phyloP scores from a whole-genome alignment of 805 yeast genomes.

The Lachancea meyersii region DNA sequence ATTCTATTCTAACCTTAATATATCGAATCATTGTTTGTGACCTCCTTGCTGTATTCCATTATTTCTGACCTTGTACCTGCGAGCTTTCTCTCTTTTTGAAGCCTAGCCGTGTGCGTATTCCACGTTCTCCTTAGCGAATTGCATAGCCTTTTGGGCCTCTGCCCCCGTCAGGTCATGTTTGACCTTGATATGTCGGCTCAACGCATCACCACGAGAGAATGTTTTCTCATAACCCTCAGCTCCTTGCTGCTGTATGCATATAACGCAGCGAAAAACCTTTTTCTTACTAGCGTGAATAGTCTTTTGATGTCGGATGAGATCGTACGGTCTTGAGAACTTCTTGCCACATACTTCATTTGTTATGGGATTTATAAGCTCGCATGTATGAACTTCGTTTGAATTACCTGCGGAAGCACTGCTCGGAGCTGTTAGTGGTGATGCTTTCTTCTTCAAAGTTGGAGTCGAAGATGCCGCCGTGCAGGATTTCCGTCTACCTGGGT shows the following conservation, averaged over 20 bases:
- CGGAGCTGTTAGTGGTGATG: background rate
- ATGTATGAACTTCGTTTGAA: slow-evolving; percentile 13
- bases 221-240: slow-evolving; percentile 55
- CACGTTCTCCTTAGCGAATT: slow-evolving; percentile 71
- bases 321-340: slow-evolving; percentile 87
- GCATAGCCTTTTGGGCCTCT: slow-evolving; percentile 64
- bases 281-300: slow-evolving; percentile 89
- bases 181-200: slow-evolving; percentile 86
- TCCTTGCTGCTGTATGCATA: slow-evolving; percentile 52
- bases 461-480: slow-evolving; percentile 2
- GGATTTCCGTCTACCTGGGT: slow-evolving; percentile 7
- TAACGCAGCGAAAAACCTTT: slow-evolving; percentile 77
- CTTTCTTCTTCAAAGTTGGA: slow-evolving; percentile 4
- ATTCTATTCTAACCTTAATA: slow-evolving; percentile 1
- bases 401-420: background rate
- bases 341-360: slow-evolving; percentile 30
- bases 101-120: slow-evolving; percentile 39
- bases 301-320: slow-evolving; percentile 89
- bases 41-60: background rate
- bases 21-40: background rate
- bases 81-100: background rate
- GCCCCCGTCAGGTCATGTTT: slow-evolving; percentile 55
- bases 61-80: background rate
- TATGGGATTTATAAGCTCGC: slow-evolving; percentile 21
- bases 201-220: slow-evolving; percentile 89